These are phyloP conservation scores for Fusarium praegraminearum DNA, from an alignment of 2,329 filamentous ascomycete species.

Conservation along the genomic window DNA sequence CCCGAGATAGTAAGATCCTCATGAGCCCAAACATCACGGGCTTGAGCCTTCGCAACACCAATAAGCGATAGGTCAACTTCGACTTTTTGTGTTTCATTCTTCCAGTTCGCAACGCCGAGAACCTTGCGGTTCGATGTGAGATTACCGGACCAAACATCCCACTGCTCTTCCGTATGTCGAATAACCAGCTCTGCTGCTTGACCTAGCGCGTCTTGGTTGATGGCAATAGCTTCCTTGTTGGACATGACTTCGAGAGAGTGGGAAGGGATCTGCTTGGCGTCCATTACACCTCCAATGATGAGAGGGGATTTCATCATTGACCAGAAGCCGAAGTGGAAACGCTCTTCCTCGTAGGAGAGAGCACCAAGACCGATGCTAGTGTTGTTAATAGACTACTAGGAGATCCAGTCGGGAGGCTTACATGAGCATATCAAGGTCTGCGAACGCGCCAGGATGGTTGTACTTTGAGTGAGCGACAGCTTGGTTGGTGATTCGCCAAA, in stretches of 20 bases:
- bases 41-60: constrained; percentile 55
- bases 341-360: constrained; percentile 60
- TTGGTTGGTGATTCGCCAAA: constrained; percentile 66
- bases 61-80: constrained; percentile 56
- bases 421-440: constrained; percentile 66
- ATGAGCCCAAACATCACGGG: constrained; percentile 57
- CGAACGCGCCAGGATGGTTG: constrained; percentile 60
- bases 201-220: constrained; percentile 68
- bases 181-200: constrained; percentile 63
- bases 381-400: neutral
- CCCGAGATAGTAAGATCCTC: constrained; percentile 52
- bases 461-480: constrained; percentile 60
- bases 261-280: constrained; percentile 52
- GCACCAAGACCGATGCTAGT: constrained; percentile 60
- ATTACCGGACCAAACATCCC: constrained; percentile 64
- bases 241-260: constrained; percentile 58
- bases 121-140: constrained; percentile 59
- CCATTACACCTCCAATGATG: constrained; percentile 60
- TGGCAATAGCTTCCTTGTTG: constrained; percentile 67
- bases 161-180: constrained; percentile 61
- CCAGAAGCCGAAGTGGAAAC: constrained; percentile 66
- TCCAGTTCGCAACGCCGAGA: constrained; percentile 64
- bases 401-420: too few species aligned
- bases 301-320: constrained; percentile 64
- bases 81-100: constrained; percentile 57